A percentile compares a stretch with the other conserved stretches of the same genome.
These are phyloP conservation scores for Botrytis byssoidea DNA, from an alignment of 2,329 filamentous ascomycete genomes.

Conservation along the genomic window DNA sequence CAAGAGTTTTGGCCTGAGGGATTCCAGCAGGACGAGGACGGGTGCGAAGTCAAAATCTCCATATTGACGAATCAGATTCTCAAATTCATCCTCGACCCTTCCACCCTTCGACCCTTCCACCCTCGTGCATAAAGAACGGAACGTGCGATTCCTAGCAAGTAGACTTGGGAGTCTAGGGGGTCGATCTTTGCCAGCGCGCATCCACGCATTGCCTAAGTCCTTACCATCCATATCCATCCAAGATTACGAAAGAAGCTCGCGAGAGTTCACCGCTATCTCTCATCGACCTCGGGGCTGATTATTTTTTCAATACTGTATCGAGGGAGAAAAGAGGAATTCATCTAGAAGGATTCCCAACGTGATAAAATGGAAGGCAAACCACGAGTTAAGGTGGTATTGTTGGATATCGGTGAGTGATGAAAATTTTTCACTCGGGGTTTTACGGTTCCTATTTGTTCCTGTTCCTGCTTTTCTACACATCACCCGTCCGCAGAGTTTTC, in stretches of 20 bases:
- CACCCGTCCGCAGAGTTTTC: constrained; percentile 11
- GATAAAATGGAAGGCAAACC: background rate
- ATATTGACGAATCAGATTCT: constrained; percentile 3
- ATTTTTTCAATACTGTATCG: background rate
- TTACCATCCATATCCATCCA: background rate
- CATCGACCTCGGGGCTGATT: constrained; percentile 5
- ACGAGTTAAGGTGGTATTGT: constrained; percentile 31
- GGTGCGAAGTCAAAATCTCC: background rate
- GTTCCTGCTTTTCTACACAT: background rate
- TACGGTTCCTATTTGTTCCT: background rate
- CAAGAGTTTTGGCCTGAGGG: background rate
- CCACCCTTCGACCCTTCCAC: background rate
- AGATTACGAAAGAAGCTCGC: background rate
- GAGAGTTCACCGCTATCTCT: constrained; percentile 19
- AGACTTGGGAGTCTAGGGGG: background rate
- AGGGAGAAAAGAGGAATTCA: background rate
- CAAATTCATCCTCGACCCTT: background rate
- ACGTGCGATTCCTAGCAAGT: background rate
- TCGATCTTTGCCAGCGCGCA: constrained; percentile 14
- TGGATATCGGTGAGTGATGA: constrained; percentile 39
- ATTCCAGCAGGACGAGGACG: background rate
- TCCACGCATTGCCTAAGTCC: constrained; percentile 3
- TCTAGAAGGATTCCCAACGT: background rate
- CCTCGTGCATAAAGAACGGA: background rate
- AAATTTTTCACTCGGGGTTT: background rate